phyloP scores from a whole-genome alignment of 2,329 filamentous ascomycete genomes.

The Botrytis porri region DNA sequence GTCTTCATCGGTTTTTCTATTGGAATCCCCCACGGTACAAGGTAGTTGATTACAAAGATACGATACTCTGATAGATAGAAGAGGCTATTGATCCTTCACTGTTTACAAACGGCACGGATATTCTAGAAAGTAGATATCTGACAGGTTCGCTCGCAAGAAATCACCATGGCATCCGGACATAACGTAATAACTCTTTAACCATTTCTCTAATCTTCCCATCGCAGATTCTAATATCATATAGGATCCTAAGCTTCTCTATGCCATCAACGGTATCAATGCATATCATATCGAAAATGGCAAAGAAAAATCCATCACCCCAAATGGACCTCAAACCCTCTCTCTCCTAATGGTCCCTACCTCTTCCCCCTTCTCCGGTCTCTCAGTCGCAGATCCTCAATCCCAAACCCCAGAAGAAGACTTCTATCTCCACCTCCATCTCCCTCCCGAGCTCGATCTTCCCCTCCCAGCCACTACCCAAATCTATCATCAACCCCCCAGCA shows the following conservation, averaged over 20 bases:
- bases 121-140: neutral
- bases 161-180: slow-evolving; percentile 35
- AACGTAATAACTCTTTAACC: slow-evolving; percentile 28
- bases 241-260: slow-evolving; percentile 65
- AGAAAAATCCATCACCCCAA: slow-evolving; percentile 77
- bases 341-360: slow-evolving; percentile 94
- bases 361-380: slow-evolving; percentile 58
- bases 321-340: slow-evolving; percentile 86
- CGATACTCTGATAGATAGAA: neutral
- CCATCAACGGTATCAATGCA: slow-evolving; percentile 81
- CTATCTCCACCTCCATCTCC: slow-evolving; percentile 91
- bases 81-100: neutral
- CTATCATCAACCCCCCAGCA: slow-evolving; percentile 89
- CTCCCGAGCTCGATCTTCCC: slow-evolving; percentile 89
- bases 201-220: neutral
- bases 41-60: neutral
- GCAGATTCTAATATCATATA: slow-evolving; percentile 24
- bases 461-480: slow-evolving; percentile 95
- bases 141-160: neutral
- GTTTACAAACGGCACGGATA: neutral
- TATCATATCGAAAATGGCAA: slow-evolving; percentile 88
- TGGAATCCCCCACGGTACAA: neutral
- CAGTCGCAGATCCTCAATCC: slow-evolving; percentile 53
- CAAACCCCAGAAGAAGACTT: slow-evolving; percentile 79
- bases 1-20: neutral